phyloP scores from a whole-genome alignment of 805 yeast genomes.

The Cyberlindnera veronae region DNA sequence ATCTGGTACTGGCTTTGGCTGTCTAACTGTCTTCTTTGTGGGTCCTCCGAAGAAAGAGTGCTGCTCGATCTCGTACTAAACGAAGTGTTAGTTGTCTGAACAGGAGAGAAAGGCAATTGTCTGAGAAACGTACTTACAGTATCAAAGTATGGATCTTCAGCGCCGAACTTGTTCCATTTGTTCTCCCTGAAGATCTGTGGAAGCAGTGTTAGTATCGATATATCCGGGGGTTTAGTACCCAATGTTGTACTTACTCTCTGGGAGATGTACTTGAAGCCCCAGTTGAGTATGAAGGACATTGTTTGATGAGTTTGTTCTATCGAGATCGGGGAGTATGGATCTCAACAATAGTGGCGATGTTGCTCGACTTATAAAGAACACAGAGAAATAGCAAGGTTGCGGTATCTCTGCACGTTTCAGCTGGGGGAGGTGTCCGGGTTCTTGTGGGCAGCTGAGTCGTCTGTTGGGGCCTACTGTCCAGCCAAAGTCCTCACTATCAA shows the following conservation, averaged over 20 bases:
- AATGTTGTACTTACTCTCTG: constrained; percentile 19
- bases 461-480: too few species aligned
- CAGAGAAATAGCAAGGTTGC: too few species aligned
- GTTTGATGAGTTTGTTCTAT: too few species aligned
- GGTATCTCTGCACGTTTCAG: too few species aligned
- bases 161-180: constrained; percentile 35
- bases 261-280: constrained; percentile 22
- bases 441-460: too few species aligned
- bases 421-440: too few species aligned
- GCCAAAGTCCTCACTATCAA: too few species aligned
- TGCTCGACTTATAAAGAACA: too few species aligned
- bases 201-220: too few species aligned
- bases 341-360: too few species aligned
- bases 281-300: constrained; percentile 21
- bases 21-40: constrained; percentile 19
- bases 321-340: too few species aligned
- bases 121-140: constrained; percentile 25
- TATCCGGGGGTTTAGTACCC: not conserved
- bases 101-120: not conserved
- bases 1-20: constrained; percentile 45
- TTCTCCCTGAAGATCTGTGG: constrained; percentile 31
- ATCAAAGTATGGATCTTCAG: constrained; percentile 42
- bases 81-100: not conserved
- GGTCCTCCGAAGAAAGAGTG: constrained; percentile 19
- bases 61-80: constrained; percentile 23